Conservation (phyloP, 352 stramenopile genomes). For the Aphanomyces astaci region DNA sequence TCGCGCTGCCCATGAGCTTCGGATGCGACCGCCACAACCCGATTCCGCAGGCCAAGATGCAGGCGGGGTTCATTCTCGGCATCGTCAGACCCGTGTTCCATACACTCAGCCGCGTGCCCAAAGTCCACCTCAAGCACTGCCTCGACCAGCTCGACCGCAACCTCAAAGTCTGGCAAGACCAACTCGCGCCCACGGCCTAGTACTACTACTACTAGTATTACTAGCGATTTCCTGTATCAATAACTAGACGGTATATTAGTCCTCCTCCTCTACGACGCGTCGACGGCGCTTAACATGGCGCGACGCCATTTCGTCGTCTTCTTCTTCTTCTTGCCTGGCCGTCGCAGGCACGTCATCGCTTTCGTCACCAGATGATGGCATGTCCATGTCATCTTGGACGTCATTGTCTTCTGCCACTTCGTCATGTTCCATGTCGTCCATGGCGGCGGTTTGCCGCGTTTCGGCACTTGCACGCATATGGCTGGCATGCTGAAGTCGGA, state of each 20-base stretch:
- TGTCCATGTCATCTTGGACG: background rate
- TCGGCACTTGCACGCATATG: too few relatives aligned
- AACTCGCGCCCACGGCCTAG: slow-evolving; percentile 33
- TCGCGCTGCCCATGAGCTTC: slow-evolving; percentile 79
- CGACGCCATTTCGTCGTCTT: slow-evolving; percentile 17
- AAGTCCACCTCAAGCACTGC: slow-evolving; percentile 46
- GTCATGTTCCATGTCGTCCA: slow-evolving; percentile 9
- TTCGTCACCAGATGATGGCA: background rate
- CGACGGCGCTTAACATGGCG: slow-evolving; percentile 20
- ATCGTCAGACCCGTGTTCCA: slow-evolving; percentile 79
- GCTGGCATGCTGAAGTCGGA: too few relatives aligned
- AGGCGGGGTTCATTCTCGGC: slow-evolving; percentile 92
- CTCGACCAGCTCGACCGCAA: slow-evolving; percentile 61
- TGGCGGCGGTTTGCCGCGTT: too few relatives aligned
- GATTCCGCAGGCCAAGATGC: slow-evolving; percentile 81
- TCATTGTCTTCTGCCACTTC: background rate
- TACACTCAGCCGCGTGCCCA: slow-evolving; percentile 45
- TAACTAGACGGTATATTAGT: slow-evolving; percentile 3
- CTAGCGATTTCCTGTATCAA: slow-evolving; percentile 1
- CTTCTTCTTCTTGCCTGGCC: slow-evolving; percentile 2
- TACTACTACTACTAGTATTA: background rate
- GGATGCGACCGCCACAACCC: slow-evolving; percentile 85
- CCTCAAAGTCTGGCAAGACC: slow-evolving; percentile 53
- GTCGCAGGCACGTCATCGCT: slow-evolving; percentile 21
- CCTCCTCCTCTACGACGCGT: background rate